Base-by-base conservation (phyloP, 2,329 filamentous ascomycete genomes). In the Sporothrix sp. region DNA sequence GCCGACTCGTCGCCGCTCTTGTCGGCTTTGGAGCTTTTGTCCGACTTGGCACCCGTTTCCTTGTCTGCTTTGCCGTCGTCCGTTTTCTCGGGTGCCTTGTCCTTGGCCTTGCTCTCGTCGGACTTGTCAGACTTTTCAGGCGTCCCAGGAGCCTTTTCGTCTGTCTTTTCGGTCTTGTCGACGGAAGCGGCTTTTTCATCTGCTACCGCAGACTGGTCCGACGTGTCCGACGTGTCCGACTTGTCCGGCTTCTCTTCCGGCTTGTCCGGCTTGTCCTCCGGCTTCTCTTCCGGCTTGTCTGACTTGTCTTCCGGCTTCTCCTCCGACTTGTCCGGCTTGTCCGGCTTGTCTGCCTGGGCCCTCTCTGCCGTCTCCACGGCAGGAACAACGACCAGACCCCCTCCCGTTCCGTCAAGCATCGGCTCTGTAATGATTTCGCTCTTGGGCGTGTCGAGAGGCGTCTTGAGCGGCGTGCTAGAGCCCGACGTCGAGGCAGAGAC, bases 371-470 rank as follows among this genome's bases (percentile, higher is more conserved):
- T 25, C 43, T n/a, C n/a, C n/a, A 54, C 58, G 2, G 62, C 58
- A 1, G 62, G 66, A 0, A 69, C 63, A 7, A 65, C 58, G 6
- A 69, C 63, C 58, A 67, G 68, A 27, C 65, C 59, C 21, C 55
- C 44, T 16, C 57, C 54, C 14, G 52, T 53, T 25, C 39, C 54
- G 14, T 59, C 57, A 3, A 58, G 52, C 50, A 2, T 56, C 50
- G 16, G 53, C 54, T 18, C 54, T 23, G 14, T 55, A 46, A 33
- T 48, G 36, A 23, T 28, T 16, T 63, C 61, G 27, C 54, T 61
- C 56, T 59, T 61, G 35, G 64, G 65, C 1, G 62, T 65, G 42
- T 59, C 56, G 40, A 60, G 52, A 1, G 61, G 61, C 18, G 59
- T 63, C 42, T 58, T 52, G 5, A 61, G 58, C 14, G 60, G 58